Evolutionary conservation across 495 filamentous ascomycete species (phyloP), one percentile per base, ranked within the genome.

Genomic region (Oidiodendron maius): DNA sequence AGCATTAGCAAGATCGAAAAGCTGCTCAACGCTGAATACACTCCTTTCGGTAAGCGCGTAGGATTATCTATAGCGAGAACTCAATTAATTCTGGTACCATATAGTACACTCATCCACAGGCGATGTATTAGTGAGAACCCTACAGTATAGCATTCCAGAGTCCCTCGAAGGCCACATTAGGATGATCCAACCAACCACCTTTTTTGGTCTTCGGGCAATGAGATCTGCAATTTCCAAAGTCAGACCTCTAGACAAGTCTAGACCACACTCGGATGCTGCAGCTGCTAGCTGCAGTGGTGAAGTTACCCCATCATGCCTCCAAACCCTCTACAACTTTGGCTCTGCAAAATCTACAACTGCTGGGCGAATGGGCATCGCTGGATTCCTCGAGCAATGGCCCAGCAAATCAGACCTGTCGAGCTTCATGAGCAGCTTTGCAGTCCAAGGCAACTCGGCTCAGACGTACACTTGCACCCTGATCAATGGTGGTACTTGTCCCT

Each of bases 171-270:
- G 62, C 22, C 77, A 82, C 54, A 73, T 87, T 49, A 75, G 80
- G 42, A 71, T 77, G 4, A 75, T 86, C 36, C 82, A 86, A 61
- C 82, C 81, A n/a, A 84, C 81, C 3, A 86, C 75, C 30, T 81
- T 78, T 4, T 86, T 87, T 59, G 68, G 58, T 16, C 51, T 58
- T 32, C 18, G 44, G 26, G 16, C 42, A 17, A 48, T 58, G 48
- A 47, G 39, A 40, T 58, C 56, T 9, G 55, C 32, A n/a, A 40
- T 58, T 25, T 48, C 39, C 5, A n/a, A 40, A 10, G 22, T 44
- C 21, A 22, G 32, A 1, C 4, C 38, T 6, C 30, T 55, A 13
- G 40, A 51, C 11, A 39, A 48, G 16, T 26, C 12, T 13, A 28
- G 1, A 3, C 13, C 44, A 15, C 18, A 35, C 22, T 28, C 40